Base-by-base conservation (phyloP, 2,329 filamentous ascomycete species). In the Cephalotrichum gorgonifer region DNA sequence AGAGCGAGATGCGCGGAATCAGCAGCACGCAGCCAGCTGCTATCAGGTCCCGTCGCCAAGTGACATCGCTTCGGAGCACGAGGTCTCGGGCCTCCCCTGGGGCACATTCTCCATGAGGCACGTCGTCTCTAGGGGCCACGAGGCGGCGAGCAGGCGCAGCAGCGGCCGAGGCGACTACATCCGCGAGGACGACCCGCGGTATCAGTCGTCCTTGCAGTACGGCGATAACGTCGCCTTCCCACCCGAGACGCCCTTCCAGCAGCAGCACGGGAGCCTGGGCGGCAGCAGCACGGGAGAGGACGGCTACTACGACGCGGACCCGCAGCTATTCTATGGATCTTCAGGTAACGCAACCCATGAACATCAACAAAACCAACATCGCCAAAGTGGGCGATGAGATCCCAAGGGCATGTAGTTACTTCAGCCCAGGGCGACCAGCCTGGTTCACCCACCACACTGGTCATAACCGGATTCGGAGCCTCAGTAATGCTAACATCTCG, bases 81-180 rank as follows among this genome's bases (percentile, higher is more conserved):
- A 75, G 12, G 70, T 79, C 3, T 81, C 81, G 0, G 85, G 85
- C 0, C 67, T 88, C 3, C 85, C 85, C 0, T 88, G 84, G 85
- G 85, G 85, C 31, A 76, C 82, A 20, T 64, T 86, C 54, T 84
- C 75, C 52, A 72, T 88, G 64, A 73, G 68, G 35, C 72, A 74
- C 55, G 67, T 78, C 25, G 63, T 79, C 0, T 62, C 70, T 7
- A 65, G 69, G 46, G 76, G 76, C 43, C 73, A 76, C 56, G 74
- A 76, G 55, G 64, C 64, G 7, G 65, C 70, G 51, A 71, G 70
- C 55, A 64, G 65, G 28, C 67, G 67, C 8, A 69, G 68, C 51
- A 70, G 68, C 55, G 62, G 64, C 8, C 61, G 60, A 15, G 65
- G 58, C 48, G 69, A 63, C 45, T 63, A 63, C 47, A 51, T 57